These are phyloP conservation scores for Coemansia sp. DNA, from an alignment of 192 early-diverging fungal genomes.

Conservation along the genomic window DNA sequence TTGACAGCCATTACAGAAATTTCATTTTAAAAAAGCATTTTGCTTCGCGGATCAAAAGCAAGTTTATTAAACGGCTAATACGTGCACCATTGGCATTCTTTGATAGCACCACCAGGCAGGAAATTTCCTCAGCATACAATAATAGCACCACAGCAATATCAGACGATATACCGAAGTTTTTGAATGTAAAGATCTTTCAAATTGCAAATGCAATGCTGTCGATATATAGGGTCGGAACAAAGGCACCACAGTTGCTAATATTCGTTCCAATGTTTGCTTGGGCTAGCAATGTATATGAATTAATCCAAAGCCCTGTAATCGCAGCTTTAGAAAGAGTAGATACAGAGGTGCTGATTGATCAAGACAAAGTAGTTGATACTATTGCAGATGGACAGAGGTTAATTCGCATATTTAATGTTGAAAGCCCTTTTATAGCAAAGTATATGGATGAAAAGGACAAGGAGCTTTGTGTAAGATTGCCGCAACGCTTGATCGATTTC, in stretches of 20 bases:
- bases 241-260: slow-evolving; percentile 19
- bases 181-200: not conserved
- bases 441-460: not conserved
- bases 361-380: too few relatives aligned
- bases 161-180: slow-evolving; percentile 5
- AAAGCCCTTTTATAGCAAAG: too few relatives aligned
- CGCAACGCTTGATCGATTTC: too few relatives aligned
- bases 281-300: not conserved
- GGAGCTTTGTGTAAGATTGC: too few relatives aligned
- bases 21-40: not conserved
- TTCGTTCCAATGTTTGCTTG: slow-evolving; percentile 17
- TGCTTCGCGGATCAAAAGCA: too few relatives aligned
- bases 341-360: too few relatives aligned
- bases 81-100: slow-evolving; percentile 34
- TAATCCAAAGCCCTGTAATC: not conserved
- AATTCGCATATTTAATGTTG: too few relatives aligned
- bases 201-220: too few relatives aligned
- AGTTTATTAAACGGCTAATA: slow-evolving; percentile 3
- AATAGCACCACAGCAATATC: slow-evolving; percentile 12
- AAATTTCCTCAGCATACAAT: slow-evolving; percentile 15
- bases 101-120: slow-evolving; percentile 18
- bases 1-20: not conserved
- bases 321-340: too few relatives aligned
- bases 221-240: slow-evolving; percentile 6
- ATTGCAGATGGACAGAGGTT: too few relatives aligned